Conservation (phyloP, 805 yeast species). For the Lipomyces orientalis region DNA sequence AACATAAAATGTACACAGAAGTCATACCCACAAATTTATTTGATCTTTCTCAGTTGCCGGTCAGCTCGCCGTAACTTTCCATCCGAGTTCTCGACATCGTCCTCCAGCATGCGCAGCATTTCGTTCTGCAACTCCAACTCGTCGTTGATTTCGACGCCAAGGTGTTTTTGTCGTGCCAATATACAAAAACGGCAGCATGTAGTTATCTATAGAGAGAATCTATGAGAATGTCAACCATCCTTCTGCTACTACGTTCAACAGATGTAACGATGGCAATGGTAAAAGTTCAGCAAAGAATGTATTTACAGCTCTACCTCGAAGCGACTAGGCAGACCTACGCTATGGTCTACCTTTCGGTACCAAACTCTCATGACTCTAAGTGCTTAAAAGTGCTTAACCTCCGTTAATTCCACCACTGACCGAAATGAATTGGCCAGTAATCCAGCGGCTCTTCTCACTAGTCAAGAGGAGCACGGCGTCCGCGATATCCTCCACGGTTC, state of each 20-base stretch:
- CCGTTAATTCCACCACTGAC: too few species aligned
- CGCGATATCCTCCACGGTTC: too few species aligned
- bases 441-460: too few species aligned
- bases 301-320: conserved; percentile 1
- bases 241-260: too few species aligned
- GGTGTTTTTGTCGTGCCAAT: conserved; percentile 64
- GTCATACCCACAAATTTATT: conserved; percentile 17
- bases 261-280: too few species aligned
- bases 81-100: conserved; percentile 65
- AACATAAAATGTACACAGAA: background rate
- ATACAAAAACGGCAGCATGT: conserved; percentile 34
- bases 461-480: too few species aligned
- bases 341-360: too few species aligned
- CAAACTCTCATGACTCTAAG: too few species aligned
- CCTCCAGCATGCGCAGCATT: conserved; percentile 62
- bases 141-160: conserved; percentile 71
- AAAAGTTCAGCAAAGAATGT: conserved; percentile 2
- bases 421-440: too few species aligned
- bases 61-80: conserved; percentile 65
- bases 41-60: conserved; percentile 56
- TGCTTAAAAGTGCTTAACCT: too few species aligned
- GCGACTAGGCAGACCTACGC: background rate
- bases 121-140: conserved; percentile 78
- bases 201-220: too few species aligned
- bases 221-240: too few species aligned